Percentiles rank a stretch among this genome's conserved stretches.
Evolutionary conservation across 176 grass and related monocot genomes (phyloP).

Genomic region (Chloris gayana): DNA sequence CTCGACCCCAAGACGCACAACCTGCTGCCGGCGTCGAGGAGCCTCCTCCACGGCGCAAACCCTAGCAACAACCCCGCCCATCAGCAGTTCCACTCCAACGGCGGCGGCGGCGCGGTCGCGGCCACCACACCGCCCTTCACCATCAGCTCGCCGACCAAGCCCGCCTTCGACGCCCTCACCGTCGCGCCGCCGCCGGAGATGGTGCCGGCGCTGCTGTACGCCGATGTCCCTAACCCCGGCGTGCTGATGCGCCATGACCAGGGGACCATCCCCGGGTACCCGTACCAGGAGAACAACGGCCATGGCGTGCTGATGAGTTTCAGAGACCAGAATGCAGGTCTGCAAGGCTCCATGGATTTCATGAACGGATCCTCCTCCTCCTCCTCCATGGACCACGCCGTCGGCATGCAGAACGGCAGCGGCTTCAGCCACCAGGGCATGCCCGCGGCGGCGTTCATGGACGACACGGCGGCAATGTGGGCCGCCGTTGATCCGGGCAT

Average conservation of each 20-base stretch:
- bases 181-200: conserved; percentile 29
- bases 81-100: conserved; percentile 58
- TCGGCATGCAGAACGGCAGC: conserved; percentile 42
- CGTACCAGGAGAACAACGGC: conserved; percentile 44
- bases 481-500: conserved; percentile 31
- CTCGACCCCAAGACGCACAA: conserved; percentile 98
- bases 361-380: conserved; percentile 66
- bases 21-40: conserved; percentile 73
- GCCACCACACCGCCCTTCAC: conserved; percentile 71
- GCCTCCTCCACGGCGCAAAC: conserved; percentile 43
- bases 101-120: neutral
- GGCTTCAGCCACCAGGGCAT: conserved; percentile 37
- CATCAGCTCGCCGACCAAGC: conserved; percentile 77
- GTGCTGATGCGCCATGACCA: conserved; percentile 42
- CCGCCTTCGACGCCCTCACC: conserved; percentile 40
- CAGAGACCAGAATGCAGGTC: conserved; percentile 58
- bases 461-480: conserved; percentile 72
- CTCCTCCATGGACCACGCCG: conserved; percentile 58
- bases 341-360: conserved; percentile 61
- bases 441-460: conserved; percentile 51
- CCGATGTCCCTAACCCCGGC: conserved; percentile 38
- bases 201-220: conserved; percentile 28
- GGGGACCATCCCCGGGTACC: conserved; percentile 48
- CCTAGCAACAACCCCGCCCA: conserved; percentile 32
- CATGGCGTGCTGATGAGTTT: conserved; percentile 75